Conservation (phyloP, 1,139 yeast genomes). For the Magnusiomyces magnusii region DNA sequence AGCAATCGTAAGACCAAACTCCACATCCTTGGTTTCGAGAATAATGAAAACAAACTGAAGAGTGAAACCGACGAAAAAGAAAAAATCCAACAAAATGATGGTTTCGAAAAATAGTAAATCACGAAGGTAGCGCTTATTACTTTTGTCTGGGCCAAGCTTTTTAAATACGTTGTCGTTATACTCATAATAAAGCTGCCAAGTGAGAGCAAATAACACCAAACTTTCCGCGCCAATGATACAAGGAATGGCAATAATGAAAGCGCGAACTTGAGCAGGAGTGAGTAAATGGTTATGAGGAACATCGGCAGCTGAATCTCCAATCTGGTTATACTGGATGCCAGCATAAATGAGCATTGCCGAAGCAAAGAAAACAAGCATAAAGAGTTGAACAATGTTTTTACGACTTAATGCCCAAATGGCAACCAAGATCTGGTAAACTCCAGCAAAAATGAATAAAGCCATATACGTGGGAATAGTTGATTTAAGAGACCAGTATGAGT, state of each 20-base stretch:
- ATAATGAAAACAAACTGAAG: conserved; percentile 48
- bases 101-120: conserved; percentile 37
- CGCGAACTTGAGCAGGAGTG: not conserved
- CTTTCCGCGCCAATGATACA: conserved; percentile 40
- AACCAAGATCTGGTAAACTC: conserved; percentile 37
- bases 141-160: conserved; percentile 45
- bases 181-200: conserved; percentile 37
- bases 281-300: not conserved
- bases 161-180: conserved; percentile 47
- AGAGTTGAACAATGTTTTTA: conserved; percentile 38
- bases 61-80: conserved; percentile 48
- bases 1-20: conserved; percentile 44
- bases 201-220: conserved; percentile 33
- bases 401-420: conserved; percentile 40
- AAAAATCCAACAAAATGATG: conserved; percentile 42
- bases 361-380: conserved; percentile 41
- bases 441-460: conserved; percentile 43
- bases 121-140: conserved; percentile 38
- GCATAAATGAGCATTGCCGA: conserved; percentile 46
- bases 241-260: conserved; percentile 39
- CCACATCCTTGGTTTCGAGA: conserved; percentile 39
- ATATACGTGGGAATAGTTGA: conserved; percentile 33
- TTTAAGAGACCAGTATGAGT: conserved; percentile 21
- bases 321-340: conserved; percentile 45
- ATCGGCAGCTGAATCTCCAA: conserved; percentile 30